phyloP scores from a whole-genome alignment of 108 stramenopile species.

The Seminavis robusta region DNA sequence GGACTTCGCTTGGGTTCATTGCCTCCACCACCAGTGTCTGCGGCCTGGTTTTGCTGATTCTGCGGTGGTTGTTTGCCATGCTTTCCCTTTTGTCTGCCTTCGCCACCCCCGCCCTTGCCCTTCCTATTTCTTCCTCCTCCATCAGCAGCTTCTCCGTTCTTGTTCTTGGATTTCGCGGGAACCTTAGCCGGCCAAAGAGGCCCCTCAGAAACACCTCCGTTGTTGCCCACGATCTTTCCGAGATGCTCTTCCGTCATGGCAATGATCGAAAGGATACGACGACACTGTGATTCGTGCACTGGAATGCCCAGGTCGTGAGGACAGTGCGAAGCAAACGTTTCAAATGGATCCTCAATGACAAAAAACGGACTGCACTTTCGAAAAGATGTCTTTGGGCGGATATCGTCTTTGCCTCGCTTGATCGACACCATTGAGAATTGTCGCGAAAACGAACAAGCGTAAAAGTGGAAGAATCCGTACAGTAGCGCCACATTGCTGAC shows the following conservation, averaged over 20 bases:
- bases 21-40: too few species aligned
- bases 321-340: slow-evolving; percentile 70
- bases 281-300: slow-evolving; percentile 39
- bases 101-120: too few species aligned
- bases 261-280: slow-evolving; percentile 28
- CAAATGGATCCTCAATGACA: slow-evolving; percentile 85
- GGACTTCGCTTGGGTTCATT: too few species aligned
- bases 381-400: slow-evolving; percentile 51
- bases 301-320: slow-evolving; percentile 77
- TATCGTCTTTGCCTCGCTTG: slow-evolving; percentile 30
- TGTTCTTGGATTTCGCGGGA: too few species aligned
- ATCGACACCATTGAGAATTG: slow-evolving; percentile 48
- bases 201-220: too few species aligned
- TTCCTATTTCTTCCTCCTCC: too few species aligned
- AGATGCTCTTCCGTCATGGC: slow-evolving; percentile 18
- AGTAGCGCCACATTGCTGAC: slow-evolving; percentile 39
- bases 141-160: too few species aligned
- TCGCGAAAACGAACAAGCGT: slow-evolving; percentile 45
- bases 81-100: too few species aligned
- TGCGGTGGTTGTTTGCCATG: too few species aligned
- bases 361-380: slow-evolving; percentile 30
- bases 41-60: too few species aligned
- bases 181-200: too few species aligned
- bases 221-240: slow-evolving; percentile 11
- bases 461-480: slow-evolving; percentile 80